A percentile compares a stretch with the other conserved stretches of the same genome.
Evolutionary conservation across 768 basidiomycete genomes (phyloP).

Genomic region (Trametes villosa): DNA sequence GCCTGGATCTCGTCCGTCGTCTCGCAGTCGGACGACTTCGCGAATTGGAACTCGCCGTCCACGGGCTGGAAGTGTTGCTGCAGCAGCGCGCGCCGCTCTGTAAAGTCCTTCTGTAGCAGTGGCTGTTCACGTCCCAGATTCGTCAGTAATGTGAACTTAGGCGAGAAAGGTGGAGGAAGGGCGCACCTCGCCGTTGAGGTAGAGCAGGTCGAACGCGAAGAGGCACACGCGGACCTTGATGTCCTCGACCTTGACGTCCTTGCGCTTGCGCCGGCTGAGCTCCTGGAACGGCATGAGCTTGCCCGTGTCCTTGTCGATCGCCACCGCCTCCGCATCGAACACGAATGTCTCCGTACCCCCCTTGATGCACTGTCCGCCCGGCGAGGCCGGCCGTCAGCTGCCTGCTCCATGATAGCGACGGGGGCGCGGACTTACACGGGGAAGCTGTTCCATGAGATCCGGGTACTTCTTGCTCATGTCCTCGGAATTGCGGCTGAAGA

Average conservation of each 20-base stretch:
- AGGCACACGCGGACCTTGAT: conserved; percentile 96
- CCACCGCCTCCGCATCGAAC: conserved; percentile 95
- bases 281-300: conserved; percentile 99
- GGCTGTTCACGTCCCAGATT: conserved; percentile 53
- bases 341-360: conserved; percentile 87
- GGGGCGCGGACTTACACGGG: conserved; percentile 56
- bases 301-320: conserved; percentile 82
- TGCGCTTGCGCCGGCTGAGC: conserved; percentile 90
- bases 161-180: not conserved
- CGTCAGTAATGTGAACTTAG: not conserved
- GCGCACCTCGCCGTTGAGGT: conserved; percentile 91
- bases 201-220: conserved; percentile 96
- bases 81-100: conserved; percentile 77
- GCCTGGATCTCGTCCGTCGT: conserved; percentile 92
- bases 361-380: conserved; percentile 75
- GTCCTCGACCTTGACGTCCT: conserved; percentile 97
- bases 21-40: conserved; percentile 87
- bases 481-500: conserved; percentile 97
- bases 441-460: conserved; percentile 93
- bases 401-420: no score
- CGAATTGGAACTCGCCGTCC: conserved; percentile 90
- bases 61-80: conserved; percentile 80
- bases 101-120: conserved; percentile 74
- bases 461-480: conserved; percentile 99
- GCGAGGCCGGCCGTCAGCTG: not conserved